Base-by-base conservation (phyloP, 2,329 filamentous ascomycete species). In the Aureobasidium sp. region DNA sequence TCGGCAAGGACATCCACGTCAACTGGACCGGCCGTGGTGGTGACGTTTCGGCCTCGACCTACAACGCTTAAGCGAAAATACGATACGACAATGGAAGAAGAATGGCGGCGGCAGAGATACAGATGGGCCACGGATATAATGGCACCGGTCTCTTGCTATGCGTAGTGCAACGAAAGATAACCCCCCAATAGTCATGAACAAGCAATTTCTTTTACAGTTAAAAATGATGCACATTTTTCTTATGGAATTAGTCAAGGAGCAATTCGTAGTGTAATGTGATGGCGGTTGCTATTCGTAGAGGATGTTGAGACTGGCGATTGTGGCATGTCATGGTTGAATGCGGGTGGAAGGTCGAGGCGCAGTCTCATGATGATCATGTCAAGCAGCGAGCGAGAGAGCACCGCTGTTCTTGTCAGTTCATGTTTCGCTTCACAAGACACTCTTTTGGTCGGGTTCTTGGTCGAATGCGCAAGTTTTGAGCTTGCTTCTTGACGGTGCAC, bases 21-120 rank as follows among this genome's bases (percentile, higher is more conserved):
- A 99, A 99, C 90, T 99, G 94, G 94, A 99, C 94, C 70, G 94
- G 94, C 72, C 89, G 94, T 76, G 94, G 94, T 75, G 94, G 94
- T 74, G 94, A 97, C 75, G 89, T 99, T 68, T 96, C 91, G 70
- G 94, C 94, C 72, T 96, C 92, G 58, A 97, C 92, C 70, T 99
- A 99, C 85, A 89, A 91, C 80, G 94, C 90, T 82, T 97, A 95
- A 83, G 66, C 53, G 65, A 17, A 44, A 24, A n/a, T 22, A 40
- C 24, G 50, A 53, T 54, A n/a, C 62, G 45, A 42, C 31, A 50
- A 48, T 50, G 44, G 27, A 42, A 57, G 44, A 61, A 58, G 37
- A 40, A 47, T 11, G 24, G 33, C 45, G 50, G 35, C 22, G 15
- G 52, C 54, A 58, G 54, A 58, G 42, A 48, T 29, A 39, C 19